These are phyloP conservation scores for Tubosaeta sp. DNA, from an alignment of 768 basidiomycete genomes.

Conservation along the genomic window DNA sequence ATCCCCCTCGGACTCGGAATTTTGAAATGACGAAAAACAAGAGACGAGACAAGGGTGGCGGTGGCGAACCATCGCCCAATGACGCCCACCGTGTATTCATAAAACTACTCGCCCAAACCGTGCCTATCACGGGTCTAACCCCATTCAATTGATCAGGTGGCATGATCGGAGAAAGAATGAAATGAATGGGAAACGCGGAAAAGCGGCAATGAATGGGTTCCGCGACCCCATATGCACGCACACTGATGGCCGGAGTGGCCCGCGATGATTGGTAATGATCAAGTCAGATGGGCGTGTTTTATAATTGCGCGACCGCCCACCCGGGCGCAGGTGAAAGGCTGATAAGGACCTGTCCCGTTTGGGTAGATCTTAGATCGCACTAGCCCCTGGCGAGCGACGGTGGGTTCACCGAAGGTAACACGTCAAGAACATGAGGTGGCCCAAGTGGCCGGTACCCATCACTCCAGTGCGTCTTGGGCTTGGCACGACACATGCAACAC, in stretches of 20 bases:
- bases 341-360: slow-evolving; percentile 22
- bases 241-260: slow-evolving; percentile 11
- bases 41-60: not conserved
- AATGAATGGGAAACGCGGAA: slow-evolving; percentile 13
- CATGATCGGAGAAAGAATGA: slow-evolving; percentile 15
- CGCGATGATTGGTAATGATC: slow-evolving; percentile 18
- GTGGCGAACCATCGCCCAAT: not conserved
- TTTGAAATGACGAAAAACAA: not conserved
- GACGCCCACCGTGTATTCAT: slow-evolving; percentile 1
- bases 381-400: slow-evolving; percentile 11
- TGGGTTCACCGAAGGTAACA: slow-evolving; percentile 20
- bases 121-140: slow-evolving; percentile 12
- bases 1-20: not conserved
- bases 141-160: slow-evolving; percentile 12
- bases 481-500: slow-evolving; percentile 5
- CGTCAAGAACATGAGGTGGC: slow-evolving; percentile 26
- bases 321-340: slow-evolving; percentile 19
- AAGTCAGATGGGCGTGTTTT: slow-evolving; percentile 19
- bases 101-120: not conserved
- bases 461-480: not conserved
- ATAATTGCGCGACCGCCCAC: slow-evolving; percentile 3
- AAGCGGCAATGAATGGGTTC: slow-evolving; percentile 24
- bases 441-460: slow-evolving; percentile 3
- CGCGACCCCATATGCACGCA: slow-evolving; percentile 11
- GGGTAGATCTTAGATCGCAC: slow-evolving; percentile 24